phyloP scores from a whole-genome alignment of 2,329 filamentous ascomycete genomes.

The Nigrograna mackinnonii region DNA sequence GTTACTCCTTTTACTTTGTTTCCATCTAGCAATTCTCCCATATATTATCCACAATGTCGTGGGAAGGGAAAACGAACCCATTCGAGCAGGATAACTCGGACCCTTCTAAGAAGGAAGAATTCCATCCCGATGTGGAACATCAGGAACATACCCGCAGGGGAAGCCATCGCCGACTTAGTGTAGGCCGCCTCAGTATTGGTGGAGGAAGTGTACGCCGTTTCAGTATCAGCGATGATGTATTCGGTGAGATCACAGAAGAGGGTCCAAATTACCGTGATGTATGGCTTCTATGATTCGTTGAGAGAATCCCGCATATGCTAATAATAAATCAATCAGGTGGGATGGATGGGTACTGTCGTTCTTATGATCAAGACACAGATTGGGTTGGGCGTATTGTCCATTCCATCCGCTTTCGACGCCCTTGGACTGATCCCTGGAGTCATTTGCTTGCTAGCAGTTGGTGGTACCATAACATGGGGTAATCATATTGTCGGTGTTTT shows the following conservation, averaged over 20 bases:
- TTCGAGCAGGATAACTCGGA: too few relatives aligned
- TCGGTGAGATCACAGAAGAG: neutral
- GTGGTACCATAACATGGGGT: conserved; percentile 49
- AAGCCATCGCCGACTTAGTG: too few relatives aligned
- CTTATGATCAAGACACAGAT: neutral
- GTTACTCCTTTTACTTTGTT: too few relatives aligned
- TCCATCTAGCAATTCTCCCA: too few relatives aligned
- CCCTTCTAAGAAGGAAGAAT: too few relatives aligned
- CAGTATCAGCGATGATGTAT: neutral
- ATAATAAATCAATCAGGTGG: neutral
- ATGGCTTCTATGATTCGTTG: too few relatives aligned
- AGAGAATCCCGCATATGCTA: neutral
- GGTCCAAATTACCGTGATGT: neutral
- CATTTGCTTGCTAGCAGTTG: conserved; percentile 43
- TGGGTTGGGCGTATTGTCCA: conserved; percentile 51
- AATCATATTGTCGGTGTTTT: neutral
- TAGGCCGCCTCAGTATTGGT: too few relatives aligned
- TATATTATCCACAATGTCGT: too few relatives aligned
- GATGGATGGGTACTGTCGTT: neutral
- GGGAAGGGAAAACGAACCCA: too few relatives aligned
- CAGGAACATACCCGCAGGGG: too few relatives aligned
- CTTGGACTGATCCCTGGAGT: conserved; percentile 58
- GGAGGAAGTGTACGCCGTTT: too few relatives aligned
- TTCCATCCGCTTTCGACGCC: conserved; percentile 55
- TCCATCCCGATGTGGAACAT: too few relatives aligned